These are phyloP conservation scores for Fusarium torreyae DNA, from an alignment of 2,329 filamentous ascomycete species.

Conservation along the genomic window DNA sequence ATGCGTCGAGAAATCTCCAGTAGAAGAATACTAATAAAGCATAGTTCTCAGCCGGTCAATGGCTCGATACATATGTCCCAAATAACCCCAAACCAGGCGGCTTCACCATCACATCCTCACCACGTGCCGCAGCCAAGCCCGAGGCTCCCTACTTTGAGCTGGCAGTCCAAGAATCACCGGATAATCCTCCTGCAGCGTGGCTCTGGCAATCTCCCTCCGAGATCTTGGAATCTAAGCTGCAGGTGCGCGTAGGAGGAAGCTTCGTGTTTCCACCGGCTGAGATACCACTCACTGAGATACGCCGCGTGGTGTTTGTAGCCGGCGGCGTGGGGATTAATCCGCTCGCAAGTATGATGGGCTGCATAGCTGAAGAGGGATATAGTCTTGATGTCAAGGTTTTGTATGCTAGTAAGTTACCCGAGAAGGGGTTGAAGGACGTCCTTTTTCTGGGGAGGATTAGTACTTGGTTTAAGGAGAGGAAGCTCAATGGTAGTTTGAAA, in stretches of 20 bases:
- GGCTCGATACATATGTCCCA: constrained; percentile 87
- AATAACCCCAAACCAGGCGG: constrained; percentile 79
- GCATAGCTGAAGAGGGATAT: constrained; percentile 62
- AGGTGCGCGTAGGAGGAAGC: constrained; percentile 82
- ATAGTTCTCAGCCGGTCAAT: constrained; percentile 86
- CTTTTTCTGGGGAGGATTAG: constrained; percentile 68
- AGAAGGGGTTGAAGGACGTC: constrained; percentile 54
- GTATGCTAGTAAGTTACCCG: constrained; percentile 68
- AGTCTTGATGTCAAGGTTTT: constrained; percentile 69
- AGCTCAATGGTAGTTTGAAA: constrained; percentile 55
- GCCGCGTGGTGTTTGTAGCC: constrained; percentile 79
- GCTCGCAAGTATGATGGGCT: constrained; percentile 79
- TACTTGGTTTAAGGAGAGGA: constrained; percentile 56
- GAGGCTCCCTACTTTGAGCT: constrained; percentile 76
- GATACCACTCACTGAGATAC: constrained; percentile 59
- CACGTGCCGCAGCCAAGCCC: constrained; percentile 65
- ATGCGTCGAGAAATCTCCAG: not conserved
- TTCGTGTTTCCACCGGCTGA: constrained; percentile 81
- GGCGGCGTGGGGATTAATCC: constrained; percentile 90
- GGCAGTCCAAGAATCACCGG: constrained; percentile 79
- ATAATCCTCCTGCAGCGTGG: constrained; percentile 82
- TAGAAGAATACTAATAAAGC: not conserved
- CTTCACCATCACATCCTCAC: constrained; percentile 88
- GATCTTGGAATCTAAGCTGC: constrained; percentile 72
- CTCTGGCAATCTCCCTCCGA: constrained; percentile 73